phyloP scores from a whole-genome alignment of 225 moss, liverwort and hornwort genomes.

The Anthoceros angustus region DNA sequence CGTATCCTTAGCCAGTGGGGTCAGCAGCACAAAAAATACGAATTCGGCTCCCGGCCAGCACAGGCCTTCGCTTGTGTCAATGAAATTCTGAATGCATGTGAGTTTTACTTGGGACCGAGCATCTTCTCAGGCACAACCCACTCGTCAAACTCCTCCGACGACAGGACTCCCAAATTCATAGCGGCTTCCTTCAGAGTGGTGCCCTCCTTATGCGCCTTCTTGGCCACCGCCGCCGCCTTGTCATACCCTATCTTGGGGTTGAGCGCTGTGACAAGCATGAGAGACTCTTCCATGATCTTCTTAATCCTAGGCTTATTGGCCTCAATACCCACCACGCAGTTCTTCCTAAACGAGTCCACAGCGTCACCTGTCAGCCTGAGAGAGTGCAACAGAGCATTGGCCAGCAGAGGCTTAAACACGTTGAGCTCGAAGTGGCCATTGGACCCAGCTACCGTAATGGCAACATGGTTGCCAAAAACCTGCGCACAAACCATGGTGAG shows the following conservation, averaged over 20 bases:
- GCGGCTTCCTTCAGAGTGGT: conserved; percentile 76
- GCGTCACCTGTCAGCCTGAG: conserved; percentile 84
- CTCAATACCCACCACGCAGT: conserved; percentile 64
- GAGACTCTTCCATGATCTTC: conserved; percentile 34
- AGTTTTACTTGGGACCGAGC: no score
- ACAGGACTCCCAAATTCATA: conserved; percentile 50
- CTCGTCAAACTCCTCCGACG: conserved; percentile 55
- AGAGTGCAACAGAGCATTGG: conserved; percentile 83
- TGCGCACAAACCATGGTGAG: conserved; percentile 75
- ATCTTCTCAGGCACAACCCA: conserved; percentile 80
- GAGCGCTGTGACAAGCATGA: conserved; percentile 96
- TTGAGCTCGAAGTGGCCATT: conserved; percentile 92
- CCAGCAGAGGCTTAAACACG: conserved; percentile 76
- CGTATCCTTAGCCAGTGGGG: no score
- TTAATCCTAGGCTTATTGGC: conserved; percentile 22
- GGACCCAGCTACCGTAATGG: conserved; percentile 74
- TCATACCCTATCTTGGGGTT: conserved; percentile 96
- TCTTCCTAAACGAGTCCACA: conserved; percentile 84
- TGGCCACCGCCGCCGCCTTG: conserved; percentile 78
- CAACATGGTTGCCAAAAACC: conserved; percentile 94
- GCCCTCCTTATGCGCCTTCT: conserved; percentile 86
- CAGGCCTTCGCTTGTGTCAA: no score
- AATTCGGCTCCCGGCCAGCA: no score
- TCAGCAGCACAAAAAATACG: no score
- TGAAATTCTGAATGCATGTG: no score